A percentile compares a stretch with the other conserved stretches of the same genome.
Evolutionary conservation across 139 green algal genomes (phyloP).

Genomic region (Closterium sp.): DNA sequence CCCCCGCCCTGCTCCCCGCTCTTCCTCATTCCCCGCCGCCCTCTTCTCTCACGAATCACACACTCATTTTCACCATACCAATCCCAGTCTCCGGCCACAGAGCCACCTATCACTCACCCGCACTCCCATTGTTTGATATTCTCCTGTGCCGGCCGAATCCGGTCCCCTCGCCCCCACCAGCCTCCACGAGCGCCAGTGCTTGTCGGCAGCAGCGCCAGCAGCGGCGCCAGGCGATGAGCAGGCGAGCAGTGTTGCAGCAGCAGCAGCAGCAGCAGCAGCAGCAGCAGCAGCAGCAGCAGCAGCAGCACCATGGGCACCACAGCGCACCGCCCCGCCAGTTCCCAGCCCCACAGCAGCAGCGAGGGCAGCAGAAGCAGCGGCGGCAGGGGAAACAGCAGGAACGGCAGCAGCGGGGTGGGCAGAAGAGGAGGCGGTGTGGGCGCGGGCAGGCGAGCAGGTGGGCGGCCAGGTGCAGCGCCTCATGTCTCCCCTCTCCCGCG

Average conservation of each 20-base stretch:
- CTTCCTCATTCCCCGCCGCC: neutral
- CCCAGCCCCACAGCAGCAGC: too few relatives aligned
- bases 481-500: neutral
- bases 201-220: neutral
- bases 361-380: neutral
- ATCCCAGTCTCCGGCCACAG: too few relatives aligned
- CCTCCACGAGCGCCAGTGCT: neutral
- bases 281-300: too few relatives aligned
- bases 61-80: too few relatives aligned
- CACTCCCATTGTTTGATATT: neutral
- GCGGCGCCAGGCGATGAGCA: too few relatives aligned
- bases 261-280: too few relatives aligned
- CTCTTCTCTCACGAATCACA: neutral
- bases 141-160: neutral
- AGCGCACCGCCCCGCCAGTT: too few relatives aligned
- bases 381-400: too few relatives aligned
- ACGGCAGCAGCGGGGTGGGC: neutral
- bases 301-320: too few relatives aligned
- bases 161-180: neutral
- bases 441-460: neutral
- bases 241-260: too few relatives aligned
- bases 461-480: neutral
- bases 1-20: neutral
- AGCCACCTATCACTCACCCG: neutral
- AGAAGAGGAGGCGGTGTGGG: neutral